Evolutionary conservation across 2,329 filamentous ascomycete genomes (phyloP), one percentile per base, ranked within the genome.

Genomic region (Fusarium siculi): DNA sequence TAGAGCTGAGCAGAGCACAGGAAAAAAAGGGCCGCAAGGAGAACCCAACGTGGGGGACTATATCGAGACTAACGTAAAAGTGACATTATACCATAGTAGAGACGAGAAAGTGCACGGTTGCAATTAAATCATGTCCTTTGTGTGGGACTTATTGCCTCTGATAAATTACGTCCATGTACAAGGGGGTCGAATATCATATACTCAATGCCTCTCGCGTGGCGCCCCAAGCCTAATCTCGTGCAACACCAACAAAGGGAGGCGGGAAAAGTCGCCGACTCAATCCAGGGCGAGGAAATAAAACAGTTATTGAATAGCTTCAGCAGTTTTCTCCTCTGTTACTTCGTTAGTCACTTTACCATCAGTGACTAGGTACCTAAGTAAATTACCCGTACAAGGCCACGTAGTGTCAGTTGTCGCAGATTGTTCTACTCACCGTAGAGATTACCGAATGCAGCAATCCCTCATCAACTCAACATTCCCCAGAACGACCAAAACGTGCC

Each of bases 391-490:
- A 42, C 14, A 40, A 40, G 34, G 50, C 60, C 44, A 67, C 60
- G 34, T 39, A 37, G 70, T 63, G 66, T 65, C 60, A 39, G 46
- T 46, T 64, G 70, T 72, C 70, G 62, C 62, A 68, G 57, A 58
- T 50, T 69, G 50, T 66, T 74, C 53, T 39, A 59, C 60, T 56
- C 66, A 49, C 32, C 40, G 23, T 39, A 56, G 37, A 53, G 23
- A 58, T 69, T 70, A n/a, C 70, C 70, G 62, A 60, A 71, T 68
- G 70, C 70, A 67, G 66, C 30, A 52, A 25, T 30, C 32, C 39
- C 11, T 32, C 44, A 59, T 60, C 52, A 36, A 28, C 54, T 28
- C 47, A 40, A 40, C 64, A 55, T 40, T 39, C 19, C 37, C 34
- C 50, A 61, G 58, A 23, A 47, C 21, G 30, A 32, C 32, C 34